Evolutionary conservation across 139 green algal species (phyloP), one percentile per base, ranked within the genome.

Genomic region (Micractinium sp.): DNA sequence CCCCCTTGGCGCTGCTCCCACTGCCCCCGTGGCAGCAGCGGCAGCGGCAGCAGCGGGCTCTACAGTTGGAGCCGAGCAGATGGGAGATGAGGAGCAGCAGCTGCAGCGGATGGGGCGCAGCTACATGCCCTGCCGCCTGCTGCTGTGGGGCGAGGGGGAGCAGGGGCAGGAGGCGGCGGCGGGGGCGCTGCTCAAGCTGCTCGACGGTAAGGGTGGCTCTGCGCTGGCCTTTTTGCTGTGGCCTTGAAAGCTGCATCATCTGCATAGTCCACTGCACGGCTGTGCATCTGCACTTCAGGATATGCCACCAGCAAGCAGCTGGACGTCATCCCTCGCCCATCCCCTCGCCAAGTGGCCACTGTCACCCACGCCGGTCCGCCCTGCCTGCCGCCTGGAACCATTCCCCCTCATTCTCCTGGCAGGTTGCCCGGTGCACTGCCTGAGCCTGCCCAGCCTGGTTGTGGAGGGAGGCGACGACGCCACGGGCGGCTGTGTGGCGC

Each of bases 361-460:
- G 27, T 39, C 83, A 31, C 7, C 12, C 25, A 53, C 14, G 31
- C 31, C 47, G 38, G 7, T 35, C 53, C 53, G 76, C 47, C 38
- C 53, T 77, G 39, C 69, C 31, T 27, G 36, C 31, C 7, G 76
- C 47, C 47, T 35, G 31, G 36, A 16, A 16, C 25, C 39, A 7
- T 22, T 3, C 84, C 14, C 16, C 76, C 15, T n/a, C 16, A 19
- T 56, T 13, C 14, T 1, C 29, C 39, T 7, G 63, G 31, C 63
- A 86, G 88, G 89, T 53, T 91, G 84, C 86, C 75, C 79, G 2
- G 66, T 93, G 73, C 87, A 90, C 56, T 86, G 74, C 60, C n/a
- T 94, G 84, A 94, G 89, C 81, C 81, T 94, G 84, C 90, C 89
- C 33, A 80, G 91, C 41, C 61, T 91, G 3, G 71, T 94, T 18